Evolutionary conservation across 2,329 filamentous ascomycete species (phyloP).

Genomic region (Thelonectria blattea): DNA sequence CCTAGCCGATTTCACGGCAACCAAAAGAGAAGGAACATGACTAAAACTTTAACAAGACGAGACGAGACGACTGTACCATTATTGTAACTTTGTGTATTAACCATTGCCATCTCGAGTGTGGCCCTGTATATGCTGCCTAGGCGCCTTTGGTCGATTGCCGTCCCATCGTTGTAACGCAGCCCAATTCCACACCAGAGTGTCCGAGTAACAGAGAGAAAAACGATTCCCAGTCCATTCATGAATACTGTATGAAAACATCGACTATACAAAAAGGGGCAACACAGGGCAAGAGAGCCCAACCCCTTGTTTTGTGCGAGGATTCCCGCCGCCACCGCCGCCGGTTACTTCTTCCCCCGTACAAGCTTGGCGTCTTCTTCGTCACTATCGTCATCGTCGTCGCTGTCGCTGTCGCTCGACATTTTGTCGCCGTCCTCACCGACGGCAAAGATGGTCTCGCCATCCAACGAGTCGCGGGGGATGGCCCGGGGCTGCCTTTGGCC

Average conservation of each 20-base stretch:
- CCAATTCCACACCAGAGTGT: constrained; percentile 3
- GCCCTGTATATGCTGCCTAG: constrained; percentile 7
- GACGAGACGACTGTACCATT: constrained; percentile 17
- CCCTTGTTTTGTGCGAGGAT: not conserved
- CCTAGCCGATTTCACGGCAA: not conserved
- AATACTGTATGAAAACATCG: constrained; percentile 25
- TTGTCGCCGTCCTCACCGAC: constrained; percentile 85
- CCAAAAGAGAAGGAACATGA: not conserved
- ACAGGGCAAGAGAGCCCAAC: not conserved
- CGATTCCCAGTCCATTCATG: constrained; percentile 29
- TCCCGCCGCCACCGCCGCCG: not conserved
- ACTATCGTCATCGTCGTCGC: constrained; percentile 46
- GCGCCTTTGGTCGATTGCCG: constrained; percentile 11
- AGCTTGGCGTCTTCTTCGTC: constrained; percentile 61
- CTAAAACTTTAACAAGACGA: not conserved
- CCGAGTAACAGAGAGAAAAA: constrained; percentile 5
- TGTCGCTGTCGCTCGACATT: constrained; percentile 68
- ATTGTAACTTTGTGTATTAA: constrained; percentile 16
- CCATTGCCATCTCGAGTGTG: constrained; percentile 4
- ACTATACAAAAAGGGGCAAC: constrained; percentile 29
- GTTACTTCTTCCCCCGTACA: constrained; percentile 54
- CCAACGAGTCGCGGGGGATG: constrained; percentile 63
- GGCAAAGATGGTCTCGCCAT: constrained; percentile 95
- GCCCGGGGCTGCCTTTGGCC: constrained; percentile 32
- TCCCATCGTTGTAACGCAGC: constrained; percentile 18